Base-by-base conservation (phyloP, 1,139 yeast species). In the Candida tunisiensis region DNA sequence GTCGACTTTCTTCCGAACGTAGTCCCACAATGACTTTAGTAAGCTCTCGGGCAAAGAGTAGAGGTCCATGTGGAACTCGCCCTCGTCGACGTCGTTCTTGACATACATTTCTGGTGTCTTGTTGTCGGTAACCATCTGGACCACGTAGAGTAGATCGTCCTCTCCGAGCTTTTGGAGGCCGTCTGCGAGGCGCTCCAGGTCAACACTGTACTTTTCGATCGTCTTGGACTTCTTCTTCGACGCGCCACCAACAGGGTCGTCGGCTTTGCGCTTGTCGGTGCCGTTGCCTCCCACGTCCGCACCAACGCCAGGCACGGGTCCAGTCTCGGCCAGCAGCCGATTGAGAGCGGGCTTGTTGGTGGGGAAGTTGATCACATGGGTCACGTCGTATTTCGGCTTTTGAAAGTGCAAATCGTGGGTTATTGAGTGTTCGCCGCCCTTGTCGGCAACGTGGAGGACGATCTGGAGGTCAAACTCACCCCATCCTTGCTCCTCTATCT, bases 121-220 rank as follows among this genome's bases (percentile, higher is more conserved):
- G 55, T 88, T 88, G 52, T 88, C 96, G 29, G 93, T 83, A 21
- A 88, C 92, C 95, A 88, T 85, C 54, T 88, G 96, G 29, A 88
- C 96, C 28, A 88, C 91, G 21, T 85, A 92, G 32, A 88, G 69
- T 43, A 88, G 63, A 51, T 88, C 96, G 49, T 88, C 96, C 53
- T 88, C 98, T 34, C 65, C 74, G 35, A 88, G 63, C 52, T 80
- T 79, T 32, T 93, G 80, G 42, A 88, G 65, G 3, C 92, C 92
- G 36, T 77, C 79, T 5, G 96, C 94, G 42, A 88, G 65, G 49
- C 77, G 74, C 49, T 88, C 98, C 39, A 88, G 62, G 50, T 88
- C 95, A 27, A 88, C 53, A 19, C 49, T 39, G 16, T 49, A 55
- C 44, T 50, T 61, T 46, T 75, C 80, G 25, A 75, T 62, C 40